Evolutionary conservation across 257 asterid genomes (phyloP).

Genomic region (Henckelia pumila): DNA sequence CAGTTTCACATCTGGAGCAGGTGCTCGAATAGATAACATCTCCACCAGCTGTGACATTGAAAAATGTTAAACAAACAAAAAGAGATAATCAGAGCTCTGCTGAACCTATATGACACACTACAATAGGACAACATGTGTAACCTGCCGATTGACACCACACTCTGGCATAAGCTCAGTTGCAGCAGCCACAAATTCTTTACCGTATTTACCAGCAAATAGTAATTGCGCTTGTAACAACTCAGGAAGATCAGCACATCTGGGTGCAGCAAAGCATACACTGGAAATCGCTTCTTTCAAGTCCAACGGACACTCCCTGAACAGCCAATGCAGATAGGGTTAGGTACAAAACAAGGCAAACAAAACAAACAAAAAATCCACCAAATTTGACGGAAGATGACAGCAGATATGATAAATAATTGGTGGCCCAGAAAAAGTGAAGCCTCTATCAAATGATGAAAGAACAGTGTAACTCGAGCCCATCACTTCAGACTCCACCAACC

Average conservation of each 20-base stretch:
- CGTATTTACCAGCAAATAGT: slow-evolving; percentile 78
- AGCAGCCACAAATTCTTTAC: slow-evolving; percentile 77
- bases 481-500: not conserved
- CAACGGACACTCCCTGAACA: slow-evolving; percentile 87
- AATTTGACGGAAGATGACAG: not conserved
- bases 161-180: slow-evolving; percentile 97
- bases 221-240: slow-evolving; percentile 80
- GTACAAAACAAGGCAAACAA: slow-evolving; percentile 6
- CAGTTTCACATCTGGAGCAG: slow-evolving; percentile 83
- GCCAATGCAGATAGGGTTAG: slow-evolving; percentile 11
- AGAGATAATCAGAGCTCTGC: not conserved
- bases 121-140: slow-evolving; percentile 22
- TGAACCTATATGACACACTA: slow-evolving; percentile 4
- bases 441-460: not conserved
- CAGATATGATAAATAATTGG: not conserved
- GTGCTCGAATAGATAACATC: slow-evolving; percentile 83
- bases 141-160: slow-evolving; percentile 98
- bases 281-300: slow-evolving; percentile 98
- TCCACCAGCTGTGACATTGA: slow-evolving; percentile 61
- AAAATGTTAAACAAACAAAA: slow-evolving; percentile 12
- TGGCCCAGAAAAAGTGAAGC: slow-evolving; percentile 1
- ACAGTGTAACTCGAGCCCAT: not conserved
- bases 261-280: slow-evolving; percentile 96
- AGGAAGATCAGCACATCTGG: slow-evolving; percentile 91
- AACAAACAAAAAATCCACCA: slow-evolving; percentile 12